phyloP scores from a whole-genome alignment of 495 filamentous ascomycete species.

The Aspergillus egyptiacus region DNA sequence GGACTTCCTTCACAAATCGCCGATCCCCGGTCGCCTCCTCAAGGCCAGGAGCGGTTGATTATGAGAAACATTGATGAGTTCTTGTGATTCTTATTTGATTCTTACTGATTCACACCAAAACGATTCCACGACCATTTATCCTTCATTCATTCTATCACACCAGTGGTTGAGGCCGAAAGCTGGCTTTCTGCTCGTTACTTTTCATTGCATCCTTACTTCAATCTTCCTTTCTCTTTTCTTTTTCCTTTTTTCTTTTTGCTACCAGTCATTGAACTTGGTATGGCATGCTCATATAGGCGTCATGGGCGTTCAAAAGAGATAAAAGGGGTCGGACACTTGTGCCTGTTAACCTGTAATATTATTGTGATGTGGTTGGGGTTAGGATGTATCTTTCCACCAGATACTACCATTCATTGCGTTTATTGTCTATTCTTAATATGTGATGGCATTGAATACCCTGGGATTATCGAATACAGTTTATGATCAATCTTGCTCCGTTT shows the following conservation, averaged over 20 bases:
- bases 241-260: background rate
- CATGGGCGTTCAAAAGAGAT: constrained; percentile 26
- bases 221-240: background rate
- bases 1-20: constrained; percentile 29
- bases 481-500: background rate
- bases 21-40: constrained; percentile 46
- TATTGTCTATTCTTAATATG: constrained; percentile 17
- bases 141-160: constrained; percentile 21
- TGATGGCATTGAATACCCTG: constrained; percentile 20
- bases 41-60: constrained; percentile 42
- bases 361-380: constrained; percentile 11
- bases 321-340: constrained; percentile 15
- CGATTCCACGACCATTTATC: constrained; percentile 32
- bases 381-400: background rate
- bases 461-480: constrained; percentile 15
- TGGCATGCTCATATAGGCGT: constrained; percentile 26
- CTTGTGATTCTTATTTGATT: constrained; percentile 29
- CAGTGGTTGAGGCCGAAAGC: constrained; percentile 39
- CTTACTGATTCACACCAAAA: constrained; percentile 23
- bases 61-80: constrained; percentile 52
- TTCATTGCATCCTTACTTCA: constrained; percentile 14
- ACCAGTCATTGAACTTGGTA: constrained; percentile 3
- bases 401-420: constrained; percentile 16
- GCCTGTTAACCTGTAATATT: constrained; percentile 27
- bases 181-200: constrained; percentile 42